Evolutionary conservation across 2,329 filamentous ascomycete genomes (phyloP).

Genomic region (Penicillium olsonii): DNA sequence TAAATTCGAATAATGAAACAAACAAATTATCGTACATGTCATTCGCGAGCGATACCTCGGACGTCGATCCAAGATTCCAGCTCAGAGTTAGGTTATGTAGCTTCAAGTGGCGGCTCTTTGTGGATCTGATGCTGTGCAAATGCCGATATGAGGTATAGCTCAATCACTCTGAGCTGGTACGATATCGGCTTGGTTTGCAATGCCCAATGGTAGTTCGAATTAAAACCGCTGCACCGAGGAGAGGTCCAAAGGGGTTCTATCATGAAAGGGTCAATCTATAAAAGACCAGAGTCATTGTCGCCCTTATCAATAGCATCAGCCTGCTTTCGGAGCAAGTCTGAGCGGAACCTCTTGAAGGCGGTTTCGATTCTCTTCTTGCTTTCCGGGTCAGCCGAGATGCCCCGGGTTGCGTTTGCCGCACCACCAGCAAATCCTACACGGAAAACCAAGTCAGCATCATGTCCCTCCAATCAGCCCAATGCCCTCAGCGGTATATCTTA

Average conservation of each 20-base stretch:
- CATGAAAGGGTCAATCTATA: slow-evolving; percentile 4
- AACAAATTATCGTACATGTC: background rate
- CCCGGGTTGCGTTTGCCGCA: slow-evolving; percentile 54
- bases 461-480: background rate
- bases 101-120: too few relatives aligned
- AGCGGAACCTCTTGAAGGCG: slow-evolving; percentile 64
- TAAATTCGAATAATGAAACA: background rate
- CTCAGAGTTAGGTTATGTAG: background rate
- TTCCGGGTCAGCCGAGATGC: slow-evolving; percentile 57
- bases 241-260: too few relatives aligned
- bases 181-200: too few relatives aligned
- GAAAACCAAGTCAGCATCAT: background rate
- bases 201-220: too few relatives aligned
- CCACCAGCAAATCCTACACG: slow-evolving; percentile 58
- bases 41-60: too few relatives aligned
- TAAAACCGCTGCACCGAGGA: too few relatives aligned
- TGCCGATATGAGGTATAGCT: too few relatives aligned
- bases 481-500: slow-evolving; percentile 8
- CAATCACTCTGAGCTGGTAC: too few relatives aligned
- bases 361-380: slow-evolving; percentile 59
- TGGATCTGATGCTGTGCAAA: too few relatives aligned
- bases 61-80: too few relatives aligned
- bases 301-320: slow-evolving; percentile 56
- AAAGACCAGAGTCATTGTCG: slow-evolving; percentile 27
- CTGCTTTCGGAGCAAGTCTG: slow-evolving; percentile 63